phyloP scores from a whole-genome alignment of 352 stramenopile genomes.

The Pythium aquatile region DNA sequence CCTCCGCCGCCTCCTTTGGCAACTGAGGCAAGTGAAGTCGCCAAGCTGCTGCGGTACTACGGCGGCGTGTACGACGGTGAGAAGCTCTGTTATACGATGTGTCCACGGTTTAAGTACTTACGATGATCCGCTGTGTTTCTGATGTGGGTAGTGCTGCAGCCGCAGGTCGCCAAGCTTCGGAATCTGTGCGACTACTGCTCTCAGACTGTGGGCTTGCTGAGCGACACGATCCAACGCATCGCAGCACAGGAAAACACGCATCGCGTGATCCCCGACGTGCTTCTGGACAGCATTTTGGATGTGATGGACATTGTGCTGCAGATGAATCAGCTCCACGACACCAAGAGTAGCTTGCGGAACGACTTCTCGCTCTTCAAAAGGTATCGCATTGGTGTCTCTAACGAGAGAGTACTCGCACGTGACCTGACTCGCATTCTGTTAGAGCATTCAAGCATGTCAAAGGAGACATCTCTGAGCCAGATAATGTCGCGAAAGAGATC shows the following conservation, averaged over 20 bases:
- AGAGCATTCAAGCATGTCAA: conserved; percentile 50
- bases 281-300: conserved; percentile 59
- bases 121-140: neutral
- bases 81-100: neutral
- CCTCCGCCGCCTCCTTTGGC: conserved; percentile 24
- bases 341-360: conserved; percentile 65
- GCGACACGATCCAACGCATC: conserved; percentile 69
- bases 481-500: conserved; percentile 54
- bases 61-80: conserved; percentile 47
- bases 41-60: conserved; percentile 41
- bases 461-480: conserved; percentile 35
- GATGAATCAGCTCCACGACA: conserved; percentile 66
- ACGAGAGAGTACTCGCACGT: neutral
- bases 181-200: conserved; percentile 52
- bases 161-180: conserved; percentile 58
- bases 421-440: conserved; percentile 1
- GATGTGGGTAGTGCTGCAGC: conserved; percentile 44
- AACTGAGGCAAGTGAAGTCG: conserved; percentile 26
- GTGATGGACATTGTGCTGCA: conserved; percentile 63
- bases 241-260: conserved; percentile 67
- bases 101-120: neutral
- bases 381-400: conserved; percentile 17
- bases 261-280: conserved; percentile 53
- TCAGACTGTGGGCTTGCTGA: conserved; percentile 58
- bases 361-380: conserved; percentile 79